Base-by-base conservation (phyloP, 2,329 filamentous ascomycete genomes). In the Lasiodiplodia gonubiensis region DNA sequence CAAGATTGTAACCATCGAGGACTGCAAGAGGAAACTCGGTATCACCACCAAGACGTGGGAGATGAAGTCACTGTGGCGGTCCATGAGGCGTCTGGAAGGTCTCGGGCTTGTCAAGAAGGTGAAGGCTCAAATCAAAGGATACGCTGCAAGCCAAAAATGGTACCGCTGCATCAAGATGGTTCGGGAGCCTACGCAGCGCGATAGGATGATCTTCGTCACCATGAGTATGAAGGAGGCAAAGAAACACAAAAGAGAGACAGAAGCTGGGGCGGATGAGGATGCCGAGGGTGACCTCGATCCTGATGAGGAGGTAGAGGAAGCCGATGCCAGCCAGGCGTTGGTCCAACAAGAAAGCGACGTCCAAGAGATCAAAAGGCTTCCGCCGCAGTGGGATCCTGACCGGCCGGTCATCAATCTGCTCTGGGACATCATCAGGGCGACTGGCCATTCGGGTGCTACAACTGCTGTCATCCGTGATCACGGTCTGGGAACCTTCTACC, bases 371-470 rank as follows among this genome's bases (percentile, higher is more conserved):
- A 72, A 65, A 73, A 69, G 81, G 30, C 74, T 80, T 16, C 74
- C 84, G 18, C 84, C 86, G 8, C 80, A 79, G 68, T 89, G 87
- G 87, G 83, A 78, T 8, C 84, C 86, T 2, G 84, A 87, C 70
- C 76, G 82, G 10, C 79, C 79, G 18, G 72, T 87, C 27, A 74
- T 81, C 48, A 89, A 89, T 69, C 75, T 84, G 4, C 73, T 89
- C 6, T 84, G 83, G 68, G 81, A 86, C 37, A 71, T 83, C 11
- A 77, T 87, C 59, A 75, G 82, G 18, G 71, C 75, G 27, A 75
- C 81, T 27, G 86, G 86, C 1, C 75, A 74, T 2, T 70, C 76
- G 21, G 88, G 88, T 2, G 79, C 83, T 46, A 85, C 83, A 59
- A 84, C 85, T 49, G 77, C 77, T 48, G 79, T 81, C 70, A 77